Evolutionary conservation across 495 filamentous ascomycete species (phyloP), one percentile per base, ranked within the genome.

Genomic region (Geopyxis carbonaria): DNA sequence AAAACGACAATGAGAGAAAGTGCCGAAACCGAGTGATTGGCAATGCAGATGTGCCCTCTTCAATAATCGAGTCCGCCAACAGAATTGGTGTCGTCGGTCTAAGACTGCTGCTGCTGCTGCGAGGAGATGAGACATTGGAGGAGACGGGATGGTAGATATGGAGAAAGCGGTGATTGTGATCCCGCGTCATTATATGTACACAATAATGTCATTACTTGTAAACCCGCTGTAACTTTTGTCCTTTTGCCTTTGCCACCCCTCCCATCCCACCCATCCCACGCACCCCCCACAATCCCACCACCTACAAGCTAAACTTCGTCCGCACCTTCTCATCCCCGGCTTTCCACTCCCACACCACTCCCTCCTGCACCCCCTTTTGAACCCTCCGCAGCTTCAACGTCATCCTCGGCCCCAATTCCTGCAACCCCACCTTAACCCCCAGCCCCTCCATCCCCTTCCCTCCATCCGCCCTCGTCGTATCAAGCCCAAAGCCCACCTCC

Each of bases 321-420:
- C 89, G 67, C 61, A 76, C 58, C 64, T 93, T 94, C 64, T 97
- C 89, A 77, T 86, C 85, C 57, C 70, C 69, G 3, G 77, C 77
- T 62, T 89, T 82, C 87, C 87, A 95, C 55, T 89, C 71, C 86
- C 89, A 95, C 48, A 75, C 70, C n/a, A 67, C 51, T 2, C 66
- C 69, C 52, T 75, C 68, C 21, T 65, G 61, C 31, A 97, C 75
- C 0, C 83, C 84, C 64, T 80, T 85, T 56, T 95, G 86, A 16
- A 95, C 76, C 53, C 89, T 72, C 38, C 91, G 72, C 44, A 97
- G 61, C 64, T 92, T 93, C 51, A 93, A 48, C 0, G 85, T 92
- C 54, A 91, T 80, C 22, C 80, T 60, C 1, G 85, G 85, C 0
- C 84, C 84, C 18, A 93, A 57, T 54, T 92, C 84, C 57, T 91